Evolutionary conservation across 2,329 filamentous ascomycete species (phyloP).

Genomic region (Neofusicoccum parvum): DNA sequence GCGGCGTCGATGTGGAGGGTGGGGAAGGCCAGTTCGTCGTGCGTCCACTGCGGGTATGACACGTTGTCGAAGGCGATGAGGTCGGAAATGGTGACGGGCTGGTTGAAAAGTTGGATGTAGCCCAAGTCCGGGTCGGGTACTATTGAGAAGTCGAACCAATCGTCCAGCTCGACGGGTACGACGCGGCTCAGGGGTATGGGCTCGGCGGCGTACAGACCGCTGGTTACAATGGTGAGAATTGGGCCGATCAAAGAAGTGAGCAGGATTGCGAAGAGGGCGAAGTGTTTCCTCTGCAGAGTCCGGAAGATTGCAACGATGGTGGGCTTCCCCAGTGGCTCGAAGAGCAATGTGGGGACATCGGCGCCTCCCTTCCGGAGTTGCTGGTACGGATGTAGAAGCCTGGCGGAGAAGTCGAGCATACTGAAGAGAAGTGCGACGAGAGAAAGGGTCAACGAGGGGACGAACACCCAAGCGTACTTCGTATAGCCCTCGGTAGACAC

Average conservation of each 20-base stretch:
- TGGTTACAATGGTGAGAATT: background rate
- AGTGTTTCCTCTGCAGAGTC: background rate
- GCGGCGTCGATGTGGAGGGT: background rate
- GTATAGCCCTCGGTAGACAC: background rate
- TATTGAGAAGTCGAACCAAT: background rate
- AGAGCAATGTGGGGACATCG: background rate
- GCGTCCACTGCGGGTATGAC: background rate
- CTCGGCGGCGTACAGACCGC: background rate
- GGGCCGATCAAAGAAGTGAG: background rate
- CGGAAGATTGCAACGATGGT: background rate
- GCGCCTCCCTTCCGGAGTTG: background rate
- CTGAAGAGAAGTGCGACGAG: background rate
- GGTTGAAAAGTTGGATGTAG: background rate
- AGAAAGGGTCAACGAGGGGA: background rate
- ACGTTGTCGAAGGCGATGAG: constrained; percentile 7
- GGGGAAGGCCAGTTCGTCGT: constrained; percentile 2
- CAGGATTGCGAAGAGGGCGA: background rate
- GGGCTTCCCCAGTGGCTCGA: background rate
- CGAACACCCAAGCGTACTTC: background rate
- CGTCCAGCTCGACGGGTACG: background rate
- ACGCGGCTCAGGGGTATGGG: background rate
- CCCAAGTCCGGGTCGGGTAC: background rate
- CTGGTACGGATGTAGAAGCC: background rate
- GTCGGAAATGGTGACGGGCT: background rate
- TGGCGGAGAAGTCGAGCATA: background rate